A percentile compares a stretch with the other conserved stretches of the same genome.
phyloP scores from a whole-genome alignment of 192 early-diverging fungal species.

The Umbelopsis sp. region DNA sequence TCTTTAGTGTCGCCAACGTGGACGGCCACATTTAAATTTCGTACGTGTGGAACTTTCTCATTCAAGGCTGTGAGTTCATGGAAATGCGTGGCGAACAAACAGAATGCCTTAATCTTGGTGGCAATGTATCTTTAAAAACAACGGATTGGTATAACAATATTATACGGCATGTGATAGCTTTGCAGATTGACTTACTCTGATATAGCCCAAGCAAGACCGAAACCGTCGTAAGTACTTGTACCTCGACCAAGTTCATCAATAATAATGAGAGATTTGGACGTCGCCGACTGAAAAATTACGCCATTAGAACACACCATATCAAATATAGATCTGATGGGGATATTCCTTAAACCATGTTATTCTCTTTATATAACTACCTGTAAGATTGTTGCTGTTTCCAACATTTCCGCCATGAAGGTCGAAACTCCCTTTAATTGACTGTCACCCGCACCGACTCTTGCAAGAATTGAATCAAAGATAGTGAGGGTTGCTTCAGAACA shows the following conservation, averaged over 20 bases:
- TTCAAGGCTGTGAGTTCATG: constrained; percentile 92
- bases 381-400: constrained; percentile 92
- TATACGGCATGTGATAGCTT: background rate
- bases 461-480: constrained; percentile 87
- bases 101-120: constrained; percentile 66
- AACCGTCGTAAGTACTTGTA: constrained; percentile 98
- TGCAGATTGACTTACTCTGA: constrained; percentile 68
- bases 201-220: constrained; percentile 97
- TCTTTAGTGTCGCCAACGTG: constrained; percentile 42
- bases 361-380: constrained; percentile 43
- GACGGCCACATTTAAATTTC: constrained; percentile 90
- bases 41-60: constrained; percentile 68
- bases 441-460: constrained; percentile 94
- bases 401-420: constrained; percentile 96
- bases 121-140: constrained; percentile 64
- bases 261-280: constrained; percentile 82
- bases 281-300: constrained; percentile 61
- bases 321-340: no score
- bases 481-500: constrained; percentile 73
- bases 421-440: constrained; percentile 91
- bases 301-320: background rate
- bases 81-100: constrained; percentile 97
- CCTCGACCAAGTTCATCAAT: constrained; percentile 97
- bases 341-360: background rate
- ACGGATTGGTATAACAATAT: background rate